These are phyloP conservation scores for Penicillium chermesinum DNA, from an alignment of 495 filamentous ascomycete genomes.

Conservation along the genomic window DNA sequence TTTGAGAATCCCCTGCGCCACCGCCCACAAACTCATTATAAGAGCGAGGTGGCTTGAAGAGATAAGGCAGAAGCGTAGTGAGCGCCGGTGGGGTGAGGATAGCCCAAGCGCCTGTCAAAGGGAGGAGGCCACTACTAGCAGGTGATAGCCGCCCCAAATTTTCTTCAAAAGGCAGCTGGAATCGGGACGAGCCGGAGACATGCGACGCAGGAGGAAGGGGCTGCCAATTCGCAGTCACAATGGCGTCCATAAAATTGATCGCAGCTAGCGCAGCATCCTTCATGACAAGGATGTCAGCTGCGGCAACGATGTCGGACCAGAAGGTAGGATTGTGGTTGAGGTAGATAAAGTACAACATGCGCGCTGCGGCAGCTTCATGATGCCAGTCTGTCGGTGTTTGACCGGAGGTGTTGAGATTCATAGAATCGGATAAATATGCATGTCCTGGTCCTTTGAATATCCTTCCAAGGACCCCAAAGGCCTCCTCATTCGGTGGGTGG, in stretches of 20 bases:
- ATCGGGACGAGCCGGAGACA: constrained; percentile 24
- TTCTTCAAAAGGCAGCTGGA: constrained; percentile 40
- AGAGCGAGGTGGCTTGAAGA: constrained; percentile 54
- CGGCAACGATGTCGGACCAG: constrained; percentile 47
- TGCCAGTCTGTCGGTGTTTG: constrained; percentile 37
- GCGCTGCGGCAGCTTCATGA: constrained; percentile 50
- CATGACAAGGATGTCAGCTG: constrained; percentile 55
- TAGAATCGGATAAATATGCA: constrained; percentile 19
- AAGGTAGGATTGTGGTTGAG: constrained; percentile 43
- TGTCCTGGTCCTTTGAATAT: constrained; percentile 51
- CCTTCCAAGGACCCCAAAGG: constrained; percentile 48
- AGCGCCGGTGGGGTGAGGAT: constrained; percentile 49
- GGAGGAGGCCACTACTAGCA: constrained; percentile 34
- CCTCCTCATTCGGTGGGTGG: constrained; percentile 46
- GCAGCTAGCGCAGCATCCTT: constrained; percentile 54
- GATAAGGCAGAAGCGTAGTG: constrained; percentile 50
- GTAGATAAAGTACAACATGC: constrained; percentile 54
- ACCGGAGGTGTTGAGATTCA: constrained; percentile 29
- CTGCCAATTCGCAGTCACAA: constrained; percentile 55
- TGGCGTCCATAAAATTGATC: constrained; percentile 45
- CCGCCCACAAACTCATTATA: constrained; percentile 56
- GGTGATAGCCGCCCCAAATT: constrained; percentile 33
- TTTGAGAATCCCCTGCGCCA: constrained; percentile 52
- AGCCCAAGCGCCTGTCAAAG: constrained; percentile 44
- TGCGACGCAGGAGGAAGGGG: constrained; percentile 22